A percentile compares a stretch with the other conserved stretches of the same genome.
Evolutionary conservation across 2,329 filamentous ascomycete species (phyloP).

Genomic region (Fusarium sp.): DNA sequence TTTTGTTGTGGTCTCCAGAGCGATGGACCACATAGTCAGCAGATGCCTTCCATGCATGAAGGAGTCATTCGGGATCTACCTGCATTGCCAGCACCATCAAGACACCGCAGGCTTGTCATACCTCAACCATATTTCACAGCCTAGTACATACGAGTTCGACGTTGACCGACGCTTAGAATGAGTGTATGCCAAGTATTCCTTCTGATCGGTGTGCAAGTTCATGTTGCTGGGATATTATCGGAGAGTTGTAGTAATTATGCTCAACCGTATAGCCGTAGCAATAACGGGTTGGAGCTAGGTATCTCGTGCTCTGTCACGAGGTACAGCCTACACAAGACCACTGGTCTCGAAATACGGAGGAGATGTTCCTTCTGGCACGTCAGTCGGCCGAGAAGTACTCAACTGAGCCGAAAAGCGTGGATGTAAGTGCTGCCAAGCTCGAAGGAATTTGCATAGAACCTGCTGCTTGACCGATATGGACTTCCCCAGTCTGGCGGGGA

Average conservation of each 20-base stretch:
- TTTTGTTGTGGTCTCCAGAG: constrained; percentile 29
- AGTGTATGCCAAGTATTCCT: constrained; percentile 16
- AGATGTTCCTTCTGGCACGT: constrained; percentile 34
- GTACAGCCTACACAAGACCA: constrained; percentile 16
- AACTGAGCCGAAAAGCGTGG: constrained; percentile 40
- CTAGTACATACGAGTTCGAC: constrained; percentile 33
- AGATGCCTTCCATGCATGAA: constrained; percentile 43
- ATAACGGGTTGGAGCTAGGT: constrained; percentile 8
- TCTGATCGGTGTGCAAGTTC: constrained; percentile 27
- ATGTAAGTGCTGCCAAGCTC: constrained; percentile 40
- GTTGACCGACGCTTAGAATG: constrained; percentile 27
- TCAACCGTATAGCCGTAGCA: constrained; percentile 10
- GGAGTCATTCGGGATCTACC: constrained; percentile 47
- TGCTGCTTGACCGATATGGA: constrained; percentile 33
- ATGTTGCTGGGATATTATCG: constrained; percentile 4
- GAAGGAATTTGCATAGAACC: constrained; percentile 28
- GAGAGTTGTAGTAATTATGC: constrained; percentile 17
- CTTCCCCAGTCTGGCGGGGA: constrained; percentile 38
- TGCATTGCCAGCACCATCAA: constrained; percentile 47
- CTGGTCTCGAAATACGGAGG: constrained; percentile 31
- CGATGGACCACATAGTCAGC: constrained; percentile 45
- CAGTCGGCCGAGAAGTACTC: constrained; percentile 45
- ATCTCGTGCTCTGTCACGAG: constrained; percentile 30
- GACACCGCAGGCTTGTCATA: constrained; percentile 43
- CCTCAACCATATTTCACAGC: constrained; percentile 47